These are phyloP conservation scores for Lepidopterella palustris DNA, from an alignment of 495 filamentous ascomycete genomes.

Conservation along the genomic window DNA sequence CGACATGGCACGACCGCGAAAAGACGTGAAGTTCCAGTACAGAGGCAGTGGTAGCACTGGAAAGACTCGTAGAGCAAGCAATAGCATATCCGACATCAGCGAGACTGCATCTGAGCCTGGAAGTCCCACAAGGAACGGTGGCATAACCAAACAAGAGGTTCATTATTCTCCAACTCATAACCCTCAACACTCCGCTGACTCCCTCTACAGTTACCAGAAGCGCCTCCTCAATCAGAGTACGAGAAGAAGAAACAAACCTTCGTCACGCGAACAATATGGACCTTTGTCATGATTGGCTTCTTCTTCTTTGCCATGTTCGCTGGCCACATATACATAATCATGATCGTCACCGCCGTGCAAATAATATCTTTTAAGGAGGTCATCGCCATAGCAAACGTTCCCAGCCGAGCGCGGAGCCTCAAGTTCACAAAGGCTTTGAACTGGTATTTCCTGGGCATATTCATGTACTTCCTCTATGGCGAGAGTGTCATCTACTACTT, in stretches of 20 bases:
- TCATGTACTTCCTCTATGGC: constrained; percentile 98
- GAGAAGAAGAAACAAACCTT: constrained; percentile 99
- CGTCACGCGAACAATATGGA: constrained; percentile 97
- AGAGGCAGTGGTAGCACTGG: constrained; percentile 47
- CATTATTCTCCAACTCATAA: constrained; percentile 8
- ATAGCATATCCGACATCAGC: constrained; percentile 74
- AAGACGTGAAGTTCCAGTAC: constrained; percentile 79
- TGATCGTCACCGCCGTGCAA: constrained; percentile 83
- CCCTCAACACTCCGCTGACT: constrained; percentile 1
- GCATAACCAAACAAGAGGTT: constrained; percentile 42
- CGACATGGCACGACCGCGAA: constrained; percentile 66
- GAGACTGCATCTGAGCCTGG: constrained; percentile 62
- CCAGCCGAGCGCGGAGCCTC: constrained; percentile 81
- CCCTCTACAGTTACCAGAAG: neutral
- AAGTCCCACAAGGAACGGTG: constrained; percentile 48
- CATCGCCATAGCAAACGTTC: constrained; percentile 93
- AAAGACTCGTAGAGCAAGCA: constrained; percentile 49
- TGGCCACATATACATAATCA: constrained; percentile 95
- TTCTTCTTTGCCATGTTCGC: constrained; percentile 91
- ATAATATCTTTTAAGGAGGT: constrained; percentile 99
- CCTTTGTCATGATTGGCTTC: constrained; percentile 87
- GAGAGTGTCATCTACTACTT: constrained; percentile 99
- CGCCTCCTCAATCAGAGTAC: constrained; percentile 55
- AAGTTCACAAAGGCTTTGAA: constrained; percentile 93
- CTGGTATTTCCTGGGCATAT: constrained; percentile 98